phyloP scores from a whole-genome alignment of 306 rosid genomes.

The Dryas drummondii region DNA sequence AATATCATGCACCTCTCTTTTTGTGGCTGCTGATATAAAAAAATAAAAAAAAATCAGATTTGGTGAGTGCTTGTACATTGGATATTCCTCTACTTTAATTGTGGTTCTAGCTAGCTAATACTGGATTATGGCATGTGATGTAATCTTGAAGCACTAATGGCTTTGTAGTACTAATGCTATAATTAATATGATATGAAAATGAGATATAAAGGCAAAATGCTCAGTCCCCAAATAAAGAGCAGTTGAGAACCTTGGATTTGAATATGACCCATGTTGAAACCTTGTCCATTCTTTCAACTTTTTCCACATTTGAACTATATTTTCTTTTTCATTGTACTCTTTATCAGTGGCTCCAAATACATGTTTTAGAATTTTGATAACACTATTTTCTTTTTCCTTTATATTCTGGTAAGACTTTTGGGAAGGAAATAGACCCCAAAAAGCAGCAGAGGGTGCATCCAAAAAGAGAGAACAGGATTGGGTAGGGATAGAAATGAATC shows the following conservation, averaged over 20 bases:
- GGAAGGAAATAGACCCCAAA: not conserved
- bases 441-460: not conserved
- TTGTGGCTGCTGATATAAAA: slow-evolving; percentile 23
- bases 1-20: not conserved
- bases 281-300: slow-evolving; percentile 46
- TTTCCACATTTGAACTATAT: slow-evolving; percentile 30
- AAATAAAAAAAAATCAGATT: slow-evolving; percentile 10
- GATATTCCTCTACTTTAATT: slow-evolving; percentile 34
- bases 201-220: slow-evolving; percentile 23
- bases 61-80: slow-evolving; percentile 62
- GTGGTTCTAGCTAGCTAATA: slow-evolving; percentile 14
- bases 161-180: slow-evolving; percentile 8
- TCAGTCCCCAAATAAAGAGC: slow-evolving; percentile 21
- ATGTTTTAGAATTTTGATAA: slow-evolving; percentile 7
- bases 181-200: slow-evolving; percentile 29
- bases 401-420: slow-evolving; percentile 25
- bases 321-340: slow-evolving; percentile 30
- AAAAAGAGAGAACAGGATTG: not conserved
- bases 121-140: slow-evolving; percentile 55
- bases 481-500: not conserved
- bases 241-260: slow-evolving; percentile 36
- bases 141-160: slow-evolving; percentile 45
- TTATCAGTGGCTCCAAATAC: slow-evolving; percentile 12
- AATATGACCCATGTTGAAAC: slow-evolving; percentile 44
- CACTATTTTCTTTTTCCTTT: slow-evolving; percentile 5